Evolutionary conservation across 2,329 filamentous ascomycete species (phyloP), one percentile per base, ranked within the genome.

Genomic region (Rutstroemia sp.): DNA sequence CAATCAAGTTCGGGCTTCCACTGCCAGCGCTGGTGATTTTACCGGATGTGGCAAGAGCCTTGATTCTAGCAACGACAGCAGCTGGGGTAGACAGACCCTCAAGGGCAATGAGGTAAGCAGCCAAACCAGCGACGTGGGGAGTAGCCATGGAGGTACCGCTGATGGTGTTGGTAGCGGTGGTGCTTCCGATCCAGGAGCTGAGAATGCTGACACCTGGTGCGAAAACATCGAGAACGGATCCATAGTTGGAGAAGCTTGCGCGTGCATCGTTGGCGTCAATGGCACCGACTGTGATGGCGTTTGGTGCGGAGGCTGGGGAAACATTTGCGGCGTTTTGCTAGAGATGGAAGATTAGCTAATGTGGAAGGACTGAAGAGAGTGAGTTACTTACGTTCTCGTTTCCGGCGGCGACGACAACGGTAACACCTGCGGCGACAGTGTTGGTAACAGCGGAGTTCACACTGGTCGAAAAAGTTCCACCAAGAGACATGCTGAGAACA

Each of bases 91-190:
- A 66, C 57, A 73, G 67, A 1, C 70, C 70, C 61, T 77, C 73
- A 1, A 74, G 61, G 5, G 63, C 67, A 73, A 88, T 83, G 34
- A 89, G 72, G 70, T 88, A 89, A 27, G 83, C 84, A 14, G 82
- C 83, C 3, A 89, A 74, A 48, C 86, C 86, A 48, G 82, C 78
- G 54, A 88, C 77, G 67, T 88, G 84, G 1, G 86, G 86, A 12
- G 78, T 57, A 51, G 54, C 79, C 82, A 85, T 85, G 38, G 77
- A 82, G 5, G 83, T 86, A 37, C 83, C 83, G 14, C 74, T 78
- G 63, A 82, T 73, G 16, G 67, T 76, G 64, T 81, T 73, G n/a
- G 67, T 76, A 23, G 78, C 73, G 5, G 64, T 71, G 39, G 68
- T 70, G 49, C 66, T 65, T 38, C 71, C 72, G 54, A 69, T 72